A percentile compares a stretch with the other conserved stretches of the same genome.
Conservation (phyloP, 768 basidiomycete genomes). For the Pleurotus tuoliensis region DNA sequence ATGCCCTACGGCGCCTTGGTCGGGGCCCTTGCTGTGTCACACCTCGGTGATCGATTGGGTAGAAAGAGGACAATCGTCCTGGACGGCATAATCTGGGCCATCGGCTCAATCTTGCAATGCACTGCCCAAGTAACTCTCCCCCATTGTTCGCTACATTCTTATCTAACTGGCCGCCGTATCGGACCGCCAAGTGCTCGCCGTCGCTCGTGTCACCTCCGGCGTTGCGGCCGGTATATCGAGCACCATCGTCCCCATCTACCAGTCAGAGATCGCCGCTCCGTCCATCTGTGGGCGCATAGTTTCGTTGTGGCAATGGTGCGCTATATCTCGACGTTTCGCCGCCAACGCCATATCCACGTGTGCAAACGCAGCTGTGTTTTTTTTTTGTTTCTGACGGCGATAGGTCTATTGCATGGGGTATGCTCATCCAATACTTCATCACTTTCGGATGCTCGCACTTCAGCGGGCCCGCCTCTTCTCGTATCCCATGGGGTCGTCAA, state of each 20-base stretch:
- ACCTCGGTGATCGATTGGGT: constrained; percentile 61
- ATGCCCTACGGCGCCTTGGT: constrained; percentile 75
- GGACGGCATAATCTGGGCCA: constrained; percentile 66
- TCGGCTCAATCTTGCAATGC: constrained; percentile 69
- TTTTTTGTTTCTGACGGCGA: too few species aligned
- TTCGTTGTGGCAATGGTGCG: constrained; percentile 68
- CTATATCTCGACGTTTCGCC: neutral
- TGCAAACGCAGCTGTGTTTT: too few species aligned
- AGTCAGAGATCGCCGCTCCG: constrained; percentile 68
- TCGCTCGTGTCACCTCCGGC: constrained; percentile 65
- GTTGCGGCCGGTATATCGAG: constrained; percentile 64
- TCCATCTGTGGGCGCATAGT: constrained; percentile 72
- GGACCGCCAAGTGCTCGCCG: constrained; percentile 74
- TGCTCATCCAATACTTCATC: constrained; percentile 71
- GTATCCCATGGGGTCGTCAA: constrained; percentile 78
- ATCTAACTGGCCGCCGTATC: constrained; percentile 17
- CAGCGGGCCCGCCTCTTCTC: constrained; percentile 65
- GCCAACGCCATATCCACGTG: too few species aligned
- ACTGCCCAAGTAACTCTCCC: constrained; percentile 38
- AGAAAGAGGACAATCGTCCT: constrained; percentile 65
- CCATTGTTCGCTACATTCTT: constrained; percentile 1
- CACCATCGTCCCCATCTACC: constrained; percentile 69
- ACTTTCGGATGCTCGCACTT: constrained; percentile 76
- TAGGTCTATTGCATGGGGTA: constrained; percentile 73
- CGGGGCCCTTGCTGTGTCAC: constrained; percentile 61